Conservation (phyloP, 768 basidiomycete species). For the Cyclocybe aegerita region DNA sequence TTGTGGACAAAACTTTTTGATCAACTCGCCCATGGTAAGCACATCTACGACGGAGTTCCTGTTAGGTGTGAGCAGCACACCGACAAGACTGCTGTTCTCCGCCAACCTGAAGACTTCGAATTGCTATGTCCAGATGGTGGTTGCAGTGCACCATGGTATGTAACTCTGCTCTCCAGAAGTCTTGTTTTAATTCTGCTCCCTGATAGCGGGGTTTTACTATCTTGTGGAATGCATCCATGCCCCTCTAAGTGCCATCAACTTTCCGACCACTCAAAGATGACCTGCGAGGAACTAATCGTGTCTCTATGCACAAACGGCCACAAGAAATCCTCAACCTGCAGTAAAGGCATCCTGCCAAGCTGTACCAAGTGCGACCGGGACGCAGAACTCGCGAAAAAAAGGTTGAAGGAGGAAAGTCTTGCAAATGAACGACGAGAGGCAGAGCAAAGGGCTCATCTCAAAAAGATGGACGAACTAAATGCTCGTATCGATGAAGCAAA, state of each 20-base stretch:
- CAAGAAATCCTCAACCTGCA: slow-evolving; percentile 41
- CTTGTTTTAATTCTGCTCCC: not conserved
- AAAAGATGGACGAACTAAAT: slow-evolving; percentile 41
- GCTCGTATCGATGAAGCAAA: slow-evolving; percentile 34
- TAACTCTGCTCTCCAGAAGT: not conserved
- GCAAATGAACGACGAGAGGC: slow-evolving; percentile 44
- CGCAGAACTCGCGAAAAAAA: slow-evolving; percentile 37
- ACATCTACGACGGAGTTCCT: slow-evolving; percentile 59
- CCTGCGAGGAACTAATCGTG: slow-evolving; percentile 38
- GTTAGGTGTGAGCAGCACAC: slow-evolving; percentile 58
- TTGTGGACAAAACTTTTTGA: slow-evolving; percentile 51
- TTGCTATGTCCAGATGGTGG: slow-evolving; percentile 59
- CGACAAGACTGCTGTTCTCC: slow-evolving; percentile 34
- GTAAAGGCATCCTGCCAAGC: slow-evolving; percentile 28
- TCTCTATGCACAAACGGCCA: slow-evolving; percentile 48
- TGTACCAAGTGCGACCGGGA: slow-evolving; percentile 52
- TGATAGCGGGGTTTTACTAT: slow-evolving; percentile 46
- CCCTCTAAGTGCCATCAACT: slow-evolving; percentile 62
- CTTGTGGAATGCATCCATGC: slow-evolving; percentile 54
- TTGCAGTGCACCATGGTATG: slow-evolving; percentile 59
- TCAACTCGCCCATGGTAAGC: slow-evolving; percentile 35
- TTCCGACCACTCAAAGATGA: slow-evolving; percentile 51
- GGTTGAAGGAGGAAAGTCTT: slow-evolving; percentile 36
- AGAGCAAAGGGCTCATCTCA: slow-evolving; percentile 41
- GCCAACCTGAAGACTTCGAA: slow-evolving; percentile 48